Conservation (phyloP, 805 yeast genomes). For the Kodamaea hsintzibuensis region DNA sequence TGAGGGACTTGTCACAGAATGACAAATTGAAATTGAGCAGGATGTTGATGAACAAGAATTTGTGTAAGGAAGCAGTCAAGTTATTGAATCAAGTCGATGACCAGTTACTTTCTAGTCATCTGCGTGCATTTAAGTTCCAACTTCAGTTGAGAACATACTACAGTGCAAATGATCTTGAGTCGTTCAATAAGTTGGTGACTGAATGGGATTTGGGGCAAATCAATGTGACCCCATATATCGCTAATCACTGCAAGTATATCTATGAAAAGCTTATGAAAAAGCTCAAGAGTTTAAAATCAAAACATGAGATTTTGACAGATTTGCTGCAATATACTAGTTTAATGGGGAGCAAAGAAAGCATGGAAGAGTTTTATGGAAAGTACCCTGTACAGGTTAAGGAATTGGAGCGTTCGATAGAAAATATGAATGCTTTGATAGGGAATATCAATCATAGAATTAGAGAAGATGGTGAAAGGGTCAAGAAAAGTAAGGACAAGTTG, state of each 20-base stretch:
- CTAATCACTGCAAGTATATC: constrained; percentile 31
- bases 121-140: constrained; percentile 27
- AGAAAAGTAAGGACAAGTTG: constrained; percentile 18
- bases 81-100: constrained; percentile 23
- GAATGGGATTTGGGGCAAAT: constrained; percentile 33
- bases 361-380: background rate
- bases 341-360: background rate
- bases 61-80: constrained; percentile 23
- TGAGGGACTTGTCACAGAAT: constrained; percentile 21
- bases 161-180: constrained; percentile 18
- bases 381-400: constrained; percentile 8
- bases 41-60: constrained; percentile 29
- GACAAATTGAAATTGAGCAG: constrained; percentile 31
- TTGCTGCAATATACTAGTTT: background rate
- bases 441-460: constrained; percentile 34
- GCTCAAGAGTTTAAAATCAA: constrained; percentile 10
- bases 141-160: constrained; percentile 26
- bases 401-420: constrained; percentile 6
- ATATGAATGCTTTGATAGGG: constrained; percentile 23
- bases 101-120: constrained; percentile 27
- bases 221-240: constrained; percentile 34
- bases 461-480: constrained; percentile 32
- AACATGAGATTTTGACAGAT: constrained; percentile 2
- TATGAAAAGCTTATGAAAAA: constrained; percentile 26
- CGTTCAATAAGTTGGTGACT: constrained; percentile 21